Percentiles rank a stretch among this genome's conserved stretches.
Evolutionary conservation across 2,329 filamentous ascomycete species (phyloP).

Genomic region (Dothidotthia symphoricarpi): DNA sequence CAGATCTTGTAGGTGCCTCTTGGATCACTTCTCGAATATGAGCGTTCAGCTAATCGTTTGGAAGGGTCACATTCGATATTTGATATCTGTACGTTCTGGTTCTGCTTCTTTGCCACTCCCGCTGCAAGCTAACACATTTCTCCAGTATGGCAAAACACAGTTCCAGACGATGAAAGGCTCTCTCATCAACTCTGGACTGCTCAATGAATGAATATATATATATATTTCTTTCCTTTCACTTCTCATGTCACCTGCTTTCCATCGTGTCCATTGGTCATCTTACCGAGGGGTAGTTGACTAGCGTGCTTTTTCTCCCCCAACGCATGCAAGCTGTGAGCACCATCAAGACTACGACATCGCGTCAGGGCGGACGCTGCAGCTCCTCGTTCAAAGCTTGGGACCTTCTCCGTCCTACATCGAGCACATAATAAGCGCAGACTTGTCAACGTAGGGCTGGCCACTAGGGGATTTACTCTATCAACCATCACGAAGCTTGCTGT

Average conservation of each 20-base stretch:
- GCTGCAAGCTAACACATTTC: conserved; percentile 3
- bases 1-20: conserved; percentile 45
- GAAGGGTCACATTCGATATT: conserved; percentile 49
- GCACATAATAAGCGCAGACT: not conserved
- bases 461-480: no score
- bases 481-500: not conserved
- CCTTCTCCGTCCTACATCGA: not conserved
- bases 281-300: conserved; percentile 15
- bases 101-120: not conserved
- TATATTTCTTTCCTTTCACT: conserved; percentile 4
- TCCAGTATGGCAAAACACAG: conserved; percentile 50
- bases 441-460: no score
- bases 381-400: no score
- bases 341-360: not conserved
- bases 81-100: conserved; percentile 43
- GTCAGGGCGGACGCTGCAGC: no score
- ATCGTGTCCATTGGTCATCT: conserved; percentile 8
- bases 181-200: conserved; percentile 35
- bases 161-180: conserved; percentile 49
- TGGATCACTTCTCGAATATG: no score
- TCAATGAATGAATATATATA: conserved; percentile 19
- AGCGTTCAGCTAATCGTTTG: conserved; percentile 6
- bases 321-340: conserved; percentile 4
- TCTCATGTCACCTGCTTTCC: not conserved
- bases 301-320: conserved; percentile 11